Conservation (phyloP, 371 early-diverging fungal species). For the Syncephalastrum sp. region DNA sequence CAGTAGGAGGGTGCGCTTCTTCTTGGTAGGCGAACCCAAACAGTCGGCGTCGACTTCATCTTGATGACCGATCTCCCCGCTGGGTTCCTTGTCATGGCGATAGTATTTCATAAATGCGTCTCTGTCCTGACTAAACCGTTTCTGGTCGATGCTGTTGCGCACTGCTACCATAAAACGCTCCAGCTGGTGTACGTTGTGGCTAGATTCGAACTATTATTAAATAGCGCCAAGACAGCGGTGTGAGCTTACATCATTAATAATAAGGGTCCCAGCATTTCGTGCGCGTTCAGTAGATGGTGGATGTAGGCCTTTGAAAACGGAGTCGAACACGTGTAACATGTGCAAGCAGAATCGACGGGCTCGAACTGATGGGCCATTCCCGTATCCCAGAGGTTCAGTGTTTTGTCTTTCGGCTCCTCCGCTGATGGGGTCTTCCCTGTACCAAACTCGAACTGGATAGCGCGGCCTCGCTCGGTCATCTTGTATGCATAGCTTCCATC, state of each 20-base stretch:
- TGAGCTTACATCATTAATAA: conserved; percentile 62
- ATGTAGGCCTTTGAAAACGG: conserved; percentile 75
- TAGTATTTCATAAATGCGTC: conserved; percentile 48
- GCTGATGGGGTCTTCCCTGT: conserved; percentile 5
- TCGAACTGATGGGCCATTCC: conserved; percentile 53
- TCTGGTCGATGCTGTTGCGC: conserved; percentile 56
- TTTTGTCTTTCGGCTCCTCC: conserved; percentile 22
- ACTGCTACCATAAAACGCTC: conserved; percentile 62
- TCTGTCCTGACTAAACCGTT: conserved; percentile 48
- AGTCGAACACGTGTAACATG: conserved; percentile 65
- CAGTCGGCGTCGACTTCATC: conserved; percentile 42
- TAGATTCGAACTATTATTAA: conserved; percentile 12
- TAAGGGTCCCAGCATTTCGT: conserved; percentile 80
- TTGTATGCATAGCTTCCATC: conserved; percentile 59
- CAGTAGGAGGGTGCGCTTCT: conserved; percentile 38
- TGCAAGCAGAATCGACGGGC: conserved; percentile 60
- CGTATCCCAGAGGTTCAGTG: conserved; percentile 56
- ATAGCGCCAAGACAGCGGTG: conserved; percentile 2
- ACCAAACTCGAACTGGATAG: conserved; percentile 43
- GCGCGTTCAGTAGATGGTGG: conserved; percentile 72
- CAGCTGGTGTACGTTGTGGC: conserved; percentile 71
- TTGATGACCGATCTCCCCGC: conserved; percentile 31
- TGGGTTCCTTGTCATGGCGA: conserved; percentile 25
- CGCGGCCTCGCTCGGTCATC: conserved; percentile 44
- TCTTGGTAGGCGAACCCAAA: conserved; percentile 40